Conservation (phyloP, 345 rosid genomes). For the Stellera chamaejasme region DNA sequence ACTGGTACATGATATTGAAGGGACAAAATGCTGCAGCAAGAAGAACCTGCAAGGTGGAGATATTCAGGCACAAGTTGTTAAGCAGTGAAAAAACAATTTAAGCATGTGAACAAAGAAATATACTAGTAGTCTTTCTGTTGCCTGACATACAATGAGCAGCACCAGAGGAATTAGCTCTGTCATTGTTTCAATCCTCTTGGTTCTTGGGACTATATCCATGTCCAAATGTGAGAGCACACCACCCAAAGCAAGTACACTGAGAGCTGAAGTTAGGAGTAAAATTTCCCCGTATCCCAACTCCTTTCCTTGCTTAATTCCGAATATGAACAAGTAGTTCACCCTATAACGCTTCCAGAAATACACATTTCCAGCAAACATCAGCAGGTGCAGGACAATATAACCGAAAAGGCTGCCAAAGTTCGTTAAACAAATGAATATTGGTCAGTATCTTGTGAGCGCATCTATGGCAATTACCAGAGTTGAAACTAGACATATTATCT, state of each 20-base stretch:
- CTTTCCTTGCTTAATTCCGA: conserved; percentile 65
- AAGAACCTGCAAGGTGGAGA: conserved; percentile 10
- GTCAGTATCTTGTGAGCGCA: too few species aligned
- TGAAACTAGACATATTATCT: background rate
- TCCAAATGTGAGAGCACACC: conserved; percentile 60
- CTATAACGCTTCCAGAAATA: conserved; percentile 63
- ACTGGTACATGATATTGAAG: conserved; percentile 6
- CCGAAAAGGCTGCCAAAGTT: conserved; percentile 48
- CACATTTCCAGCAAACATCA: conserved; percentile 50
- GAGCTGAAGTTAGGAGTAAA: conserved; percentile 37
- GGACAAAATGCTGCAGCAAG: conserved; percentile 8
- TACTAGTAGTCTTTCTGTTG: too few species aligned
- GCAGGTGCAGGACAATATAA: conserved; percentile 57
- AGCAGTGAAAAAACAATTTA: too few species aligned
- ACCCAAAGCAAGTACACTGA: conserved; percentile 46
- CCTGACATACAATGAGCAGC: conserved; percentile 43
- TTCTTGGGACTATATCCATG: conserved; percentile 75
- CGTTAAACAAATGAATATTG: background rate
- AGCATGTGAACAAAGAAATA: too few species aligned
- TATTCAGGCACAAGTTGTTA: too few species aligned
- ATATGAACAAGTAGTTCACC: conserved; percentile 62
- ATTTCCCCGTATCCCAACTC: conserved; percentile 66
- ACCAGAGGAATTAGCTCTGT: conserved; percentile 64
- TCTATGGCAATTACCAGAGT: background rate
- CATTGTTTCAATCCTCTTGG: conserved; percentile 38